Evolutionary conservation across 1,284 basidiomycete species (phyloP), one percentile per base, ranked within the genome.

Genomic region (Malassezia cuniculi): DNA sequence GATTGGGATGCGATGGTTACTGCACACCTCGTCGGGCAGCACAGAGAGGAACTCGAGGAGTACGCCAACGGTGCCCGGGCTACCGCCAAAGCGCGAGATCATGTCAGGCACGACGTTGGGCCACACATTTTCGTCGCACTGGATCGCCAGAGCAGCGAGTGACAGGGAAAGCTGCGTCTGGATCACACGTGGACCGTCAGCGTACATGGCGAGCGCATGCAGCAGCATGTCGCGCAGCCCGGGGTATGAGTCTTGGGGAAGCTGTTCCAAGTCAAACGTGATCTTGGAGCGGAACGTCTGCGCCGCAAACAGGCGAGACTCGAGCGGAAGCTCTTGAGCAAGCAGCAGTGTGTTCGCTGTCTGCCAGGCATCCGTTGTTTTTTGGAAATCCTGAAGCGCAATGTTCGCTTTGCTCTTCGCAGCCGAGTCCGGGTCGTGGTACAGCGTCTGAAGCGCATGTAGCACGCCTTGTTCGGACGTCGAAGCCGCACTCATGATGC

Each of bases 271-370:
- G 74, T 97, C 93, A 69, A 89, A 97, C 6, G 81, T 85, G 56
- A 95, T 89, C 76, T 99, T 99, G 44, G 82, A 76, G 60, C 90
- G 75, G 67, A 99, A 85, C 0, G 93, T 97, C 70, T 97, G 93
- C 0, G 90, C 86, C 12, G 89, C 86, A 66, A 99, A 95, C 33
- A 95, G 71, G 60, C 87, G 83, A 24, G 85, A 84, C 42, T 85
- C 77, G 33, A 75, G 68, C 1, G 86, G 82, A 4, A 79, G 77
- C 52, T 86, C 81, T 32, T 78, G 76, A 3, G 81, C 78, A 41
- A 81, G 77, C 40, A 99, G 77, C 46, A 99, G 76, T 57, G 81
- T 73, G 71, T 94, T 90, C 69, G 86, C 90, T 33, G 83, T 85
- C 54, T 80, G 75, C 93, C 93, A 99, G 57, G 93, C 90, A 69